These are phyloP conservation scores for Lasiodiplodia sp. DNA, from an alignment of 2,329 filamentous ascomycete species.

Conservation along the genomic window DNA sequence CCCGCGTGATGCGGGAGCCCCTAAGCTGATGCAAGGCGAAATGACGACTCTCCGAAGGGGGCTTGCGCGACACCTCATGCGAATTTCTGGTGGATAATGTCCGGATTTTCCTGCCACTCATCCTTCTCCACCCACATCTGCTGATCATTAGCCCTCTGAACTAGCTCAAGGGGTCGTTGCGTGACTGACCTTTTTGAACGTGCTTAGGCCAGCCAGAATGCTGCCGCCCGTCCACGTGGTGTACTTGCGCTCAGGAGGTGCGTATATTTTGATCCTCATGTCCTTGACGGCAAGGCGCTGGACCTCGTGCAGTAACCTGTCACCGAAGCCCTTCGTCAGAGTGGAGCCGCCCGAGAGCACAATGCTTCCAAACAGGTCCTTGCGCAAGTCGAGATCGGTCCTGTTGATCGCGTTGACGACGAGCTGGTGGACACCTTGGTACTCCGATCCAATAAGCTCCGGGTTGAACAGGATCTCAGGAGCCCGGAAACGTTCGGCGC, in stretches of 20 bases:
- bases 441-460: slow-evolving; percentile 95
- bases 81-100: slow-evolving; percentile 98
- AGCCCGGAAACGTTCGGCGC: slow-evolving; percentile 91
- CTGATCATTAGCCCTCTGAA: slow-evolving; percentile 39
- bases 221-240: slow-evolving; percentile 99
- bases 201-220: slow-evolving; percentile 94
- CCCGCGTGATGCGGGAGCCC: slow-evolving; percentile 22
- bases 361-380: slow-evolving; percentile 94
- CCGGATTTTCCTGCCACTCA: slow-evolving; percentile 99
- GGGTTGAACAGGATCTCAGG: slow-evolving; percentile 98
- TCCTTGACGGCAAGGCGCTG: slow-evolving; percentile 95
- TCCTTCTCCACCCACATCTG: slow-evolving; percentile 99
- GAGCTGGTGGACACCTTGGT: slow-evolving; percentile 96
- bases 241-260: slow-evolving; percentile 96
- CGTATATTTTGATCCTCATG: slow-evolving; percentile 99
- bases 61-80: slow-evolving; percentile 60
- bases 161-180: slow-evolving; percentile 13
- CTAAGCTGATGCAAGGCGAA: slow-evolving; percentile 13
- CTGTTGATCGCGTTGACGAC: slow-evolving; percentile 95
- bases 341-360: slow-evolving; percentile 96
- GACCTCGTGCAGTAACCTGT: slow-evolving; percentile 88
- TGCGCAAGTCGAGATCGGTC: slow-evolving; percentile 94
- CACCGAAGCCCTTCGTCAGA: slow-evolving; percentile 94
- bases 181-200: slow-evolving; percentile 87
- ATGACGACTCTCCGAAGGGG: slow-evolving; percentile 23